Conservation (phyloP, 257 asterid genomes). For the Echium plantagineum region DNA sequence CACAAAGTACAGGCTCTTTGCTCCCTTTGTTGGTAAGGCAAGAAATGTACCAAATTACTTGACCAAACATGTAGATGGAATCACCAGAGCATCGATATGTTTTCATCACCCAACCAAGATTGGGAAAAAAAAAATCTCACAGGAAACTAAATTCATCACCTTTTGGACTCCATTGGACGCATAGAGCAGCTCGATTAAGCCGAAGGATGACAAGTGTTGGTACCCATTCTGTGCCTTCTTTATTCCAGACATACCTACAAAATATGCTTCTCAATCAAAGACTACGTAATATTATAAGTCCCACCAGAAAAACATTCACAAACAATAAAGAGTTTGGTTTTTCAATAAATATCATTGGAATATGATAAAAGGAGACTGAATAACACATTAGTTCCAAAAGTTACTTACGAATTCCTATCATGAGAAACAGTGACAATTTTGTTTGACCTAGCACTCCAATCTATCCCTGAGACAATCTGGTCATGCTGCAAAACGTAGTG, state of each 20-base stretch:
- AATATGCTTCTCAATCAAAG: not conserved
- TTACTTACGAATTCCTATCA: conserved; percentile 97
- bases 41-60: too few relatives aligned
- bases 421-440: conserved; percentile 92
- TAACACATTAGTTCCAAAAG: not conserved
- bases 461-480: conserved; percentile 94
- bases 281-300: not conserved
- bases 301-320: not conserved
- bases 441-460: conserved; percentile 79
- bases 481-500: conserved; percentile 59
- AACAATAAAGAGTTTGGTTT: not conserved
- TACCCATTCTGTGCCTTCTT: conserved; percentile 73
- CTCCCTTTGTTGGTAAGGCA: too few relatives aligned
- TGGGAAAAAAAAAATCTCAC: not conserved
- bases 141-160: conserved; percentile 29
- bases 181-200: conserved; percentile 95
- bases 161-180: conserved; percentile 98
- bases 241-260: conserved; percentile 90
- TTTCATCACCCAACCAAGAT: not conserved
- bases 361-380: not conserved
- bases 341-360: not conserved
- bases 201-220: conserved; percentile 97
- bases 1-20: too few relatives aligned
- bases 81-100: too few relatives aligned
- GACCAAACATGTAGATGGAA: too few relatives aligned